Base-by-base conservation (phyloP, 1,139 yeast genomes). In the Hansenula lynferdii region DNA sequence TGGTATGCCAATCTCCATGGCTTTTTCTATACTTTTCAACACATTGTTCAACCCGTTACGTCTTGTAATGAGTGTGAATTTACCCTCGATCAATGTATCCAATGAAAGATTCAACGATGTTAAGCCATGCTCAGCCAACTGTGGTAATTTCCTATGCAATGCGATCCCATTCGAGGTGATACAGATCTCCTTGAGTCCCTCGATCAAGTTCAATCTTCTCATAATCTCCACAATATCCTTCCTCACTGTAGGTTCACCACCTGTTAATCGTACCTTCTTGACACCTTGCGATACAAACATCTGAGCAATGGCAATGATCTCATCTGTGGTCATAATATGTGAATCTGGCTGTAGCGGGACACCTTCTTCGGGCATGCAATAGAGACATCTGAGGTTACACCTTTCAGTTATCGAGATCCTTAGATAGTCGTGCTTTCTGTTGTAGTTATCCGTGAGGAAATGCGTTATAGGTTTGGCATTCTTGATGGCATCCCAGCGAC, bases 341-440 rank as follows among this genome's bases (percentile, higher is more conserved):
- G 60, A 62, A 5, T 57, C 48, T 7, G 75, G 73, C 16, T 72
- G 63, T 16, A 72, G 51, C 17, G 62, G 67, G 1, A 72, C 65
- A 9, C 78, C 78, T 37, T 72, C 74, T 39, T 69, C 75, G 0
- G 78, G 78, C 78, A 72, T 72, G 46, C 78, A 72, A 43, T 72
- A 72, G n/a, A 64, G 54, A 46, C 78, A 72, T 14, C 78, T 52
- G 16, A 72, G 51, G 43, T 72, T 72, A 41, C 78, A 72, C 18
- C 75, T 48, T 45, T 72, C 78, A 0, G 77, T 69, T 29, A 72
- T 61, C 20, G 74, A 67, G 17, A 72, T 72, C 30, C 78, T 56
- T 33, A 72, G 50, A 41, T 72, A 72, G 43, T 71, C 67, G 44
- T 72, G 78, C 30, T 58, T 53, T 27, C 78, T 56, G 18, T 62